phyloP scores from a whole-genome alignment of 2,329 filamentous ascomycete genomes.

The Chaetomiaceae sp. region DNA sequence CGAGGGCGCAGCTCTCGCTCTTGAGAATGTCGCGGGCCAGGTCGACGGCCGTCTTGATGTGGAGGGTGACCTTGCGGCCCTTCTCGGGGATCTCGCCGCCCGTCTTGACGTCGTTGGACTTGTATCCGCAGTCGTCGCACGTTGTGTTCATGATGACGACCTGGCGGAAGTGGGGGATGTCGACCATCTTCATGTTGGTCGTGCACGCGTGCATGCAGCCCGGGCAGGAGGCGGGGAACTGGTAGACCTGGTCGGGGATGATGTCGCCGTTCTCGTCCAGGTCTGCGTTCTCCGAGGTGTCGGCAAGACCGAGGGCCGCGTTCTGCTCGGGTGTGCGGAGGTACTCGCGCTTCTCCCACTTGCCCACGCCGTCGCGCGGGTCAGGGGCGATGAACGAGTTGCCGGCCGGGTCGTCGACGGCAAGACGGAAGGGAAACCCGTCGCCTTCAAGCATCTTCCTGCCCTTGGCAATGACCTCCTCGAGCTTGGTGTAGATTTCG shows the following conservation, averaged over 20 bases:
- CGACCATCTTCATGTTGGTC: conserved; percentile 98
- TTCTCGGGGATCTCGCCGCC: conserved; percentile 85
- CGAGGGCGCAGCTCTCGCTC: conserved; percentile 83
- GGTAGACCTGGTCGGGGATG: conserved; percentile 86
- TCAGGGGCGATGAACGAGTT: conserved; percentile 97
- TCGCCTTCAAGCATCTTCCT: conserved; percentile 72
- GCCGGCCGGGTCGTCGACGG: conserved; percentile 83
- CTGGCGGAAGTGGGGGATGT: conserved; percentile 97
- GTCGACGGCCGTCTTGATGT: conserved; percentile 65
- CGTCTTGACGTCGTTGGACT: conserved; percentile 96
- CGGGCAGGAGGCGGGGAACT: conserved; percentile 85
- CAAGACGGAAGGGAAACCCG: conserved; percentile 81
- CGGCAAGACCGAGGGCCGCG: conserved; percentile 70
- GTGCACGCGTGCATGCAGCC: conserved; percentile 81
- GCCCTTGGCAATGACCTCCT: conserved; percentile 68
- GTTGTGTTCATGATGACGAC: conserved; percentile 93
- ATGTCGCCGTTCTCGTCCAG: conserved; percentile 66
- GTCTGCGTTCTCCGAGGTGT: conserved; percentile 49
- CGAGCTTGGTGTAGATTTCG: conserved; percentile 73
- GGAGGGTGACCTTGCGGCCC: conserved; percentile 76
- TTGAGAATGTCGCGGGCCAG: conserved; percentile 92
- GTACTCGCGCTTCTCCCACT: conserved; percentile 86
- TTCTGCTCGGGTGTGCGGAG: conserved; percentile 81
- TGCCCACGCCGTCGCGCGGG: conserved; percentile 71
- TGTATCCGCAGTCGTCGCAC: conserved; percentile 88